Percentiles rank a stretch among this genome's conserved stretches.
phyloP scores from a whole-genome alignment of 2,329 filamentous ascomycete genomes.

The Drechslera avenae region DNA sequence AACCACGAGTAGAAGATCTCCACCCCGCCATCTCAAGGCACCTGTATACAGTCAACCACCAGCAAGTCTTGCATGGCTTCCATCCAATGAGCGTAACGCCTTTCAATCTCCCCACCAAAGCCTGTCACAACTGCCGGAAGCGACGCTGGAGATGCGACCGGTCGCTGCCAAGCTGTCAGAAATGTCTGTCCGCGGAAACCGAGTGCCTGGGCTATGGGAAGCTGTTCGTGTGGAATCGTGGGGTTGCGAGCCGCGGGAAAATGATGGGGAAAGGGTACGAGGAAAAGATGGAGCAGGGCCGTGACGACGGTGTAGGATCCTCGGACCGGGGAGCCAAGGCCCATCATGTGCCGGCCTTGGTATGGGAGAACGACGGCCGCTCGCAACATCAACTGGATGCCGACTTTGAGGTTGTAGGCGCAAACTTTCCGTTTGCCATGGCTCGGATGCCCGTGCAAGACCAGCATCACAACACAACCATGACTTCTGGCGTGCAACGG shows the following conservation, averaged over 20 bases:
- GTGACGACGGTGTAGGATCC: slow-evolving; percentile 1
- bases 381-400: slow-evolving; percentile 4
- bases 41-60: slow-evolving; percentile 27
- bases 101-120: slow-evolving; percentile 43
- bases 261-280: slow-evolving; percentile 61
- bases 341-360: slow-evolving; percentile 23
- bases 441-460: slow-evolving; percentile 5
- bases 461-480: slow-evolving; percentile 15
- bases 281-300: slow-evolving; percentile 29
- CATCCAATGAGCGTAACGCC: slow-evolving; percentile 40
- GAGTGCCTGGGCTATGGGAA: slow-evolving; percentile 67
- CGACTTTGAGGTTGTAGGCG: neutral
- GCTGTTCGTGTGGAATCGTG: slow-evolving; percentile 64
- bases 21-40: slow-evolving; percentile 7
- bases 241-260: slow-evolving; percentile 58
- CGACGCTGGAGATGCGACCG: slow-evolving; percentile 66
- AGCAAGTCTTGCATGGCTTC: slow-evolving; percentile 39
- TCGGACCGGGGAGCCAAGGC: slow-evolving; percentile 34
- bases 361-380: slow-evolving; percentile 21
- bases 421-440: neutral
- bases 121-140: slow-evolving; percentile 67
- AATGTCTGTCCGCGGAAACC: slow-evolving; percentile 61
- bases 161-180: slow-evolving; percentile 64
- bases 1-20: slow-evolving; percentile 19
- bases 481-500: slow-evolving; percentile 46